Evolutionary conservation across 139 green algal genomes (phyloP).

Genomic region (Chlamydomonas asymmetrica): DNA sequence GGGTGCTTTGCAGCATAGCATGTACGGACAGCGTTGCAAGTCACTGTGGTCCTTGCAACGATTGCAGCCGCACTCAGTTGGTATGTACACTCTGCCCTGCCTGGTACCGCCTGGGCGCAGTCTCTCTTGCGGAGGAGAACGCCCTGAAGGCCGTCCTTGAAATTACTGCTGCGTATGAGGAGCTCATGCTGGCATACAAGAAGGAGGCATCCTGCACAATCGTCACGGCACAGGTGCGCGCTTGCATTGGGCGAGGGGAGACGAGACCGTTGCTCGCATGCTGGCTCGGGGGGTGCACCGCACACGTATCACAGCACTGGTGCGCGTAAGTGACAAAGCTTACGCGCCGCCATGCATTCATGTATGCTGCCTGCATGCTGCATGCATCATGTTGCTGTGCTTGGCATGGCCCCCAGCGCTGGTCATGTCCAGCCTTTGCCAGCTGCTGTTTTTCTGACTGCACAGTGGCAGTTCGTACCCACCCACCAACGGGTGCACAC

Average conservation of each 20-base stretch:
- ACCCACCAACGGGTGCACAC: too few species aligned
- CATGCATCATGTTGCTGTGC: too few species aligned
- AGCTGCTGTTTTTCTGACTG: neutral
- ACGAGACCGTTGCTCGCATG: too few species aligned
- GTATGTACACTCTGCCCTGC: neutral
- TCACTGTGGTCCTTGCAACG: too few species aligned
- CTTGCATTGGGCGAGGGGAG: too few species aligned
- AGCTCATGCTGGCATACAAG: slow-evolving; percentile 61
- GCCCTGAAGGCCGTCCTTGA: slow-evolving; percentile 41
- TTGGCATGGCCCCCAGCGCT: too few species aligned
- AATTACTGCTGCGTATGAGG: slow-evolving; percentile 48
- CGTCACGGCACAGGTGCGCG: slow-evolving; percentile 52
- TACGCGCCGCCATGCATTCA: too few species aligned
- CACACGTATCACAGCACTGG: too few species aligned
- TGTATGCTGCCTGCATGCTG: too few species aligned
- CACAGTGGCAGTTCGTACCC: neutral
- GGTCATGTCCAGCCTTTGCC: neutral
- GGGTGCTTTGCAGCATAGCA: neutral
- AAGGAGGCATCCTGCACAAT: slow-evolving; percentile 67
- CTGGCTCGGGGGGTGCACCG: too few species aligned
- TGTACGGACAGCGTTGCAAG: neutral
- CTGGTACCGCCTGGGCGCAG: slow-evolving; percentile 10
- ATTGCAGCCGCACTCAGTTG: too few species aligned
- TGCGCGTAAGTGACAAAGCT: too few species aligned
- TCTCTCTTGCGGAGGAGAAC: slow-evolving; percentile 60